Conservation (phyloP, 495 filamentous ascomycete genomes). For the Penicillium desertorum region DNA sequence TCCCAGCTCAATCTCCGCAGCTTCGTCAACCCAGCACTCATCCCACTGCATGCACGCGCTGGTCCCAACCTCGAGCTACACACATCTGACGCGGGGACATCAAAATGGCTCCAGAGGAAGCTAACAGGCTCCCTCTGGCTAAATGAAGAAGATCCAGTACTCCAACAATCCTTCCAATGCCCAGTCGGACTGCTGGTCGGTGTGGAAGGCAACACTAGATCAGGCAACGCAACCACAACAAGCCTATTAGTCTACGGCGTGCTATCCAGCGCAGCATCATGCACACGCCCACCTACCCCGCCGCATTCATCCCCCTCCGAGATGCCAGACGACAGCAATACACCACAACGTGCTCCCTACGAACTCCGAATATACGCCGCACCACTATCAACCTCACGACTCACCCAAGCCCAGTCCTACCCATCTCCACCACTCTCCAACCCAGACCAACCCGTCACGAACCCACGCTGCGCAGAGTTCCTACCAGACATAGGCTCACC, state of each 20-base stretch:
- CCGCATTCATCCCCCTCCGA: slow-evolving; percentile 46
- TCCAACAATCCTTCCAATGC: slow-evolving; percentile 38
- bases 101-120: slow-evolving; percentile 46
- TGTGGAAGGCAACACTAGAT: slow-evolving; percentile 28
- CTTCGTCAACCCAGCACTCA: slow-evolving; percentile 48
- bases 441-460: slow-evolving; percentile 9
- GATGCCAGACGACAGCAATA: slow-evolving; percentile 16
- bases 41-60: slow-evolving; percentile 51
- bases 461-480: slow-evolving; percentile 38
- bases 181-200: slow-evolving; percentile 43
- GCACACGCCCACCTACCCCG: slow-evolving; percentile 46
- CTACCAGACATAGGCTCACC: slow-evolving; percentile 44
- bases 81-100: slow-evolving; percentile 35
- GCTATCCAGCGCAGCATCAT: slow-evolving; percentile 31
- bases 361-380: slow-evolving; percentile 45
- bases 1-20: slow-evolving; percentile 41
- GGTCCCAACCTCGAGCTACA: slow-evolving; percentile 52
- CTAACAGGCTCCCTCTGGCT: slow-evolving; percentile 36
- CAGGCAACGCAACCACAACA: slow-evolving; percentile 35
- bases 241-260: slow-evolving; percentile 58
- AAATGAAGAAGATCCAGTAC: slow-evolving; percentile 35
- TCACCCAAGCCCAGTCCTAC: slow-evolving; percentile 38
- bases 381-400: slow-evolving; percentile 36
- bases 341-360: slow-evolving; percentile 19
- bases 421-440: slow-evolving; percentile 32